Evolutionary conservation across 148 eudicot species (phyloP).

Genomic region (Heliamphora exappendiculata): DNA sequence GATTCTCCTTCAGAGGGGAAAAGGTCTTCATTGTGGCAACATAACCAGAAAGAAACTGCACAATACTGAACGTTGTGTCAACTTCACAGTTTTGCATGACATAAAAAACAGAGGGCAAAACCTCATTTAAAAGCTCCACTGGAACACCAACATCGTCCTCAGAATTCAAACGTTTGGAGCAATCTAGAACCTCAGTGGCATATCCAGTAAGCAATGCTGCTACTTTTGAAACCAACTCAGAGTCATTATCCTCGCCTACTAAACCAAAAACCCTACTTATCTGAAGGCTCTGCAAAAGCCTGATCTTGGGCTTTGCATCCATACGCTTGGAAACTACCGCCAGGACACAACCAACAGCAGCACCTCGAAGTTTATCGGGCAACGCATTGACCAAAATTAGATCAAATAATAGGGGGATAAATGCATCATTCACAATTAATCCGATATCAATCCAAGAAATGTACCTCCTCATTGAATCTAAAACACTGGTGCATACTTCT

Average conservation of each 20-base stretch:
- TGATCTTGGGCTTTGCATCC: constrained; percentile 69
- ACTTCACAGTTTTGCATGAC: constrained; percentile 66
- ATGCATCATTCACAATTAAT: constrained; percentile 62
- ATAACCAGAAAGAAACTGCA: constrained; percentile 80
- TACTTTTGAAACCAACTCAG: constrained; percentile 63
- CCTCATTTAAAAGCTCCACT: constrained; percentile 71
- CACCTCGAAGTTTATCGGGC: constrained; percentile 62
- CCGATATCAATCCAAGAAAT: constrained; percentile 93
- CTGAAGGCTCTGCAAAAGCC: constrained; percentile 63
- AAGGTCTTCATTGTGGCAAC: constrained; percentile 78
- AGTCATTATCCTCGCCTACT: constrained; percentile 52
- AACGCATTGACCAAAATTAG: constrained; percentile 59
- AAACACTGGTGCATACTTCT: constrained; percentile 62
- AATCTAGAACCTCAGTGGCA: constrained; percentile 76
- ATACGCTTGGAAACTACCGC: constrained; percentile 84
- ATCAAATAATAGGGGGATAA: constrained; percentile 65
- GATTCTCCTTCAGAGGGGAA: constrained; percentile 60
- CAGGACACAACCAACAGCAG: constrained; percentile 63
- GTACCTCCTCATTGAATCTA: constrained; percentile 78
- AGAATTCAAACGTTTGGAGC: constrained; percentile 50
- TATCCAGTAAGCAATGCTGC: constrained; percentile 82
- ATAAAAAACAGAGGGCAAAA: constrained; percentile 77
- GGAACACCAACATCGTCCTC: constrained; percentile 55
- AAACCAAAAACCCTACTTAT: constrained; percentile 67
- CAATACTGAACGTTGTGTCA: constrained; percentile 60